Conservation (phyloP, 768 basidiomycete genomes). For the Lactarius sp. region DNA sequence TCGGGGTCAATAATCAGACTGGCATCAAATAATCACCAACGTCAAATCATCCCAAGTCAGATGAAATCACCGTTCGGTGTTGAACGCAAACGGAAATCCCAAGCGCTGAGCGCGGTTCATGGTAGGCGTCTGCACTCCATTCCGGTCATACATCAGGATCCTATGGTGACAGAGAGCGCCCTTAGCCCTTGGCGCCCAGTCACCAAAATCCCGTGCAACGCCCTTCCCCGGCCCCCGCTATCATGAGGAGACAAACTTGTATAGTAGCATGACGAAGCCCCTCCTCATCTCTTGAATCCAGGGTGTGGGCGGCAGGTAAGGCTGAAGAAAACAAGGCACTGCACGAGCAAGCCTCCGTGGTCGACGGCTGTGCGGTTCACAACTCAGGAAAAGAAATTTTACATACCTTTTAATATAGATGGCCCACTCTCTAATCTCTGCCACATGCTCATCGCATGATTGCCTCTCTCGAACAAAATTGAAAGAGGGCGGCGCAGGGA, state of each 20-base stretch:
- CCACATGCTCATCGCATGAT: not conserved
- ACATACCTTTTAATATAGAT: not conserved
- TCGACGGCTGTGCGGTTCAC: not conserved
- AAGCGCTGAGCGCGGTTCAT: not conserved
- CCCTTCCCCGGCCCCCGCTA: too few species aligned
- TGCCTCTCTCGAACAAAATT: not conserved
- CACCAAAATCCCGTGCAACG: not conserved
- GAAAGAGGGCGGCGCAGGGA: not conserved
- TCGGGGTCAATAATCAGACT: too few species aligned
- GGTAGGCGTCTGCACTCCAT: not conserved
- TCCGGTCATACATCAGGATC: not conserved
- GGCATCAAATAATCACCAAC: not conserved
- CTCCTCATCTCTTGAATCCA: too few species aligned
- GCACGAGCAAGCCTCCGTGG: not conserved
- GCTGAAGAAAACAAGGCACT: not conserved
- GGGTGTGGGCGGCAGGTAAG: not conserved
- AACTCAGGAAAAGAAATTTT: not conserved
- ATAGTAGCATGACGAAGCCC: too few species aligned
- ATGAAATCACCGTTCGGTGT: not conserved
- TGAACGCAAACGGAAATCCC: not conserved
- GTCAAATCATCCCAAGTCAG: not conserved
- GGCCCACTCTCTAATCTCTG: not conserved
- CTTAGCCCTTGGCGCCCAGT: not conserved
- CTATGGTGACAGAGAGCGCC: constrained; percentile 1
- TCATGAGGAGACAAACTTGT: too few species aligned